Percentiles rank a stretch among this genome's conserved stretches.
phyloP scores from a whole-genome alignment of 805 yeast species.

The Yarrowia sp. region DNA sequence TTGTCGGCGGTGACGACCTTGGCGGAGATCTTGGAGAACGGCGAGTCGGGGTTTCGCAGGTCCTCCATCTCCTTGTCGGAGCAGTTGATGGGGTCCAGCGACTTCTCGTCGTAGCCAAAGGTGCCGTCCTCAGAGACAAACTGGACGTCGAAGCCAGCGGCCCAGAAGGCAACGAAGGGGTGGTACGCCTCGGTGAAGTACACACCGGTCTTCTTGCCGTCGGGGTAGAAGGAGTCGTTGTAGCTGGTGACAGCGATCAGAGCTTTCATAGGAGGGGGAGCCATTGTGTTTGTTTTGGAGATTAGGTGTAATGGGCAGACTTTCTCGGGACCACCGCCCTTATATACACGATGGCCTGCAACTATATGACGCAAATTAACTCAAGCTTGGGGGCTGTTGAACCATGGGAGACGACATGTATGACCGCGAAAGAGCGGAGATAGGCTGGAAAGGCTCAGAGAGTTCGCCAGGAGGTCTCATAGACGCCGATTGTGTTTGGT shows the following conservation, averaged over 20 bases:
- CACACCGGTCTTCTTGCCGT: constrained; percentile 61
- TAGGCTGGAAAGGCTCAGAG: too few relatives aligned
- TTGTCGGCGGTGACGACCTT: constrained; percentile 71
- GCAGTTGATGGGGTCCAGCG: constrained; percentile 36
- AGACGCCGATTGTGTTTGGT: too few relatives aligned
- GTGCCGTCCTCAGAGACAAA: constrained; percentile 60
- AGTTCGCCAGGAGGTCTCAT: too few relatives aligned
- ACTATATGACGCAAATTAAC: constrained; percentile 5
- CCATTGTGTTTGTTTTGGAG: not conserved
- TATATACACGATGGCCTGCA: not conserved
- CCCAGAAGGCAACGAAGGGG: constrained; percentile 51
- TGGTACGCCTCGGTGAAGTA: constrained; percentile 59
- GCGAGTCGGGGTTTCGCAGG: constrained; percentile 3
- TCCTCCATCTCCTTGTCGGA: constrained; percentile 15
- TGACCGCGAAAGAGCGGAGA: too few relatives aligned
- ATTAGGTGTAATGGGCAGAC: too few relatives aligned
- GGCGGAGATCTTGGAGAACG: constrained; percentile 75
- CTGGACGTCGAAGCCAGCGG: constrained; percentile 53
- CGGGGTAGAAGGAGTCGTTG: constrained; percentile 49
- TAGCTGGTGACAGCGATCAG: constrained; percentile 31
- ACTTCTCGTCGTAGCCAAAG: constrained; percentile 57
- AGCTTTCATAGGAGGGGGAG: constrained; percentile 26
- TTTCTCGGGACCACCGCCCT: not conserved
- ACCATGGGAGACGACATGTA: not conserved
- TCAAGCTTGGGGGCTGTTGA: not conserved